Evolutionary conservation across 2,329 filamentous ascomycete species (phyloP).

Genomic region (Fusarium napiforme): DNA sequence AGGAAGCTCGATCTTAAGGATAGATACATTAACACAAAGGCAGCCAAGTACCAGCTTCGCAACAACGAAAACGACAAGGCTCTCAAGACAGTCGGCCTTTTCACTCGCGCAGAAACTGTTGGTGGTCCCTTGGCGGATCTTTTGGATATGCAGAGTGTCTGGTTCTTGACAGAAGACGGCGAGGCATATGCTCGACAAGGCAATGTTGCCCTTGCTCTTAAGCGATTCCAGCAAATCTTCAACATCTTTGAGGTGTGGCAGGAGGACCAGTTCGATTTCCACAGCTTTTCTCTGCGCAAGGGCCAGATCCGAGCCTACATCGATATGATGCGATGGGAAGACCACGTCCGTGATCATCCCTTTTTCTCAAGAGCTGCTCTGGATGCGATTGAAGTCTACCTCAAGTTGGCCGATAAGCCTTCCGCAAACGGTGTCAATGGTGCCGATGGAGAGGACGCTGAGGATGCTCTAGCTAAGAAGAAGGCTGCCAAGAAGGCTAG

Average conservation of each 20-base stretch:
- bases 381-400: conserved; percentile 82
- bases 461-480: conserved; percentile 77
- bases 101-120: conserved; percentile 89
- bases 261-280: conserved; percentile 99
- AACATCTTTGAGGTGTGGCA: conserved; percentile 98
- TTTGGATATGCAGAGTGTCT: conserved; percentile 98
- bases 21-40: conserved; percentile 98
- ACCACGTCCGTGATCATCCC: conserved; percentile 88
- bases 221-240: conserved; percentile 87
- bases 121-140: conserved; percentile 91
- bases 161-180: conserved; percentile 95
- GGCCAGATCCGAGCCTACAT: conserved; percentile 95
- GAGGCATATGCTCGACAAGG: conserved; percentile 86
- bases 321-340: conserved; percentile 97
- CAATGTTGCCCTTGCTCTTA: conserved; percentile 86
- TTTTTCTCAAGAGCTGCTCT: conserved; percentile 90
- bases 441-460: conserved; percentile 58
- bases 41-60: conserved; percentile 94
- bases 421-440: conserved; percentile 72
- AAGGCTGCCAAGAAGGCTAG: conserved; percentile 91
- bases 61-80: conserved; percentile 91
- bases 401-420: conserved; percentile 81
- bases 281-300: conserved; percentile 96
- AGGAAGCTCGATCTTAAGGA: conserved; percentile 88
- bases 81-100: conserved; percentile 89